A percentile compares a stretch with the other conserved stretches of the same genome.
Conservation (phyloP, 257 asterid species). For the Penstemon davidsonii region DNA sequence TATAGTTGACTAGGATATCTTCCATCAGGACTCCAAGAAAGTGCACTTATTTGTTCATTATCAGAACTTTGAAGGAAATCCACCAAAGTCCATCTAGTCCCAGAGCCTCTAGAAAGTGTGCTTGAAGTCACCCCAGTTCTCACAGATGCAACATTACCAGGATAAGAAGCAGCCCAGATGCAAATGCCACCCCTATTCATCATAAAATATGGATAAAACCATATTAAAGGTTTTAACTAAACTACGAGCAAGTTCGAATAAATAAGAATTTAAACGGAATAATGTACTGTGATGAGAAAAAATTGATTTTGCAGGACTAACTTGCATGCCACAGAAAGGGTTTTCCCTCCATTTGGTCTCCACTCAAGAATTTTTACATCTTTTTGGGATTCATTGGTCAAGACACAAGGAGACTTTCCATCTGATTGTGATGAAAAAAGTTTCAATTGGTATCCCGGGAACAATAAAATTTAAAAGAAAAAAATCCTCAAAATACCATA, state of each 20-base stretch:
- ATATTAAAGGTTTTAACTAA: slow-evolving; percentile 22
- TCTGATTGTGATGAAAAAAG: slow-evolving; percentile 41
- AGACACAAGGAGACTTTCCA: slow-evolving; percentile 62
- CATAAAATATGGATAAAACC: slow-evolving; percentile 27
- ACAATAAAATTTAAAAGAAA: slow-evolving; percentile 16
- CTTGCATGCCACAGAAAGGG: slow-evolving; percentile 95
- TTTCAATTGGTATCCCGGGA: background rate
- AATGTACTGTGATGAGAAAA: slow-evolving; percentile 14
- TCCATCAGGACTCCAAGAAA: slow-evolving; percentile 99
- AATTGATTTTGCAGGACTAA: slow-evolving; percentile 39
- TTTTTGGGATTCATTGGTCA: slow-evolving; percentile 69
- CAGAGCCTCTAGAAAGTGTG: slow-evolving; percentile 76
- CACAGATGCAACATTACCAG: slow-evolving; percentile 76
- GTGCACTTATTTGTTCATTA: slow-evolving; percentile 72
- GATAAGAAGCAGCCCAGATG: slow-evolving; percentile 94
- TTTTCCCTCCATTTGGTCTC: slow-evolving; percentile 94
- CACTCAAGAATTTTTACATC: slow-evolving; percentile 78
- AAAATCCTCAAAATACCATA: slow-evolving; percentile 11
- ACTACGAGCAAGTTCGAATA: slow-evolving; percentile 15
- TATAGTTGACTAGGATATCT: slow-evolving; percentile 63
- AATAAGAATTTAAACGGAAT: background rate
- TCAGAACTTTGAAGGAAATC: slow-evolving; percentile 83
- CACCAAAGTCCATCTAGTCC: slow-evolving; percentile 76
- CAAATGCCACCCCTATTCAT: slow-evolving; percentile 84
- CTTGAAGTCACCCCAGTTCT: slow-evolving; percentile 70